These are phyloP conservation scores for Bacidia rubella DNA, from an alignment of 495 filamentous ascomycete genomes.

Conservation along the genomic window DNA sequence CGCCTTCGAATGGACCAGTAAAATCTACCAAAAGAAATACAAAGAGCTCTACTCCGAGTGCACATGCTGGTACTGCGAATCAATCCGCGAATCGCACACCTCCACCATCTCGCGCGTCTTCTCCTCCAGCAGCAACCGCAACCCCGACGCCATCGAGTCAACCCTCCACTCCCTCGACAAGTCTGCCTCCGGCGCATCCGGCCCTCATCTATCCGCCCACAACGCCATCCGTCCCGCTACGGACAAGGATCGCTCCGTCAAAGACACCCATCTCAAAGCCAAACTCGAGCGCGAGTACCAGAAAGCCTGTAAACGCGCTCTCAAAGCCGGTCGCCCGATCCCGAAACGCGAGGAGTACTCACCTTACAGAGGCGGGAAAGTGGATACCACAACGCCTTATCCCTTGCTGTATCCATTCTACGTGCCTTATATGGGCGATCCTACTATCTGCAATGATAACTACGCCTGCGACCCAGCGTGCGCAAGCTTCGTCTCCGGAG, in stretches of 20 bases:
- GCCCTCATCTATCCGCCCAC: slow-evolving; percentile 23
- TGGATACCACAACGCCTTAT: not conserved
- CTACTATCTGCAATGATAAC: slow-evolving; percentile 24
- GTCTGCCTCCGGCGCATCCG: slow-evolving; percentile 9
- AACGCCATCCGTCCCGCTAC: slow-evolving; percentile 8
- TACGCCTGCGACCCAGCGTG: slow-evolving; percentile 35
- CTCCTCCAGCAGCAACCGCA: slow-evolving; percentile 12
- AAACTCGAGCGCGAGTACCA: slow-evolving; percentile 48
- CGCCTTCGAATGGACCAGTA: slow-evolving; percentile 63
- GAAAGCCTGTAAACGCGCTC: slow-evolving; percentile 46
- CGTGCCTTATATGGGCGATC: slow-evolving; percentile 38
- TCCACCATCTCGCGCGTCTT: slow-evolving; percentile 24
- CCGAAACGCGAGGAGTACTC: slow-evolving; percentile 39
- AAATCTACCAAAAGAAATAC: slow-evolving; percentile 45
- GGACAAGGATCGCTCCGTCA: slow-evolving; percentile 6
- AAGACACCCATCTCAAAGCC: slow-evolving; percentile 18
- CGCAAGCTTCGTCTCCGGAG: slow-evolving; percentile 28
- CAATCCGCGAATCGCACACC: slow-evolving; percentile 48
- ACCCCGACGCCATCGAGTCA: slow-evolving; percentile 37
- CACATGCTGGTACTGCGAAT: slow-evolving; percentile 87
- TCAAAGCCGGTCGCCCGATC: slow-evolving; percentile 39
- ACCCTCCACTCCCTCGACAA: slow-evolving; percentile 35
- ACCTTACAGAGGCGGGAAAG: slow-evolving; percentile 22
- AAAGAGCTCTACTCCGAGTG: slow-evolving; percentile 67
- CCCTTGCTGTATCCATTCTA: slow-evolving; percentile 40